Evolutionary conservation across 345 rosid genomes (phyloP), one percentile per base, ranked within the genome.

Genomic region (Salix arbutifolia): DNA sequence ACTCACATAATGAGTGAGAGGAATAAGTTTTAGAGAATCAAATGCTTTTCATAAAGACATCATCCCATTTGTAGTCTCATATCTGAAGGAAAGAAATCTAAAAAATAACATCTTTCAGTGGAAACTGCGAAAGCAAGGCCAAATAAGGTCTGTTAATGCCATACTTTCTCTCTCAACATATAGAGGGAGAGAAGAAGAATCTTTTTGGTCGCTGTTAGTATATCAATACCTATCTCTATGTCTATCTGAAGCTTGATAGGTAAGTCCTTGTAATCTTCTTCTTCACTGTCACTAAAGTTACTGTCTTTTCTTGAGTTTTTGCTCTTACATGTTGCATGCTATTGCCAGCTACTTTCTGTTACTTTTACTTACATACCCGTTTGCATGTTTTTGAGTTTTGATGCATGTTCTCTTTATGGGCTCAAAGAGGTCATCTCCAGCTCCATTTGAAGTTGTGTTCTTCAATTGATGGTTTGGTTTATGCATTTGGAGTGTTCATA

Each of bases 1-100:
- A 26, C 77, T 48, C 28, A 11, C 61, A 28, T 31, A 42, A 44
- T 17, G 74, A 58, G 73, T 7, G 62, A 23, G 38, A 19, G n/a
- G 60, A 44, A n/a, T 42, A 44, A 14, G 44, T 42, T 14, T 12
- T 21, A 77, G 33, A 76, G 87, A 78, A 86, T 81, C 89, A 78
- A 81, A 48, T 81, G 78, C 88, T 76, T 78, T 78, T 67, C 37
- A 70, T 70, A 86, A 80, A 83, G 84, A 69, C 61, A 67, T 65
- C 61, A 67, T 65, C 72, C 44, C 79, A 64, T 74, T 79, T 77
- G 77, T 23, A 76, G 61, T 77, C 58, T 73, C 75, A 64, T 38
- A 7, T 23, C 65, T 62, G 13, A 60, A 58, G 40, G 18, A 8
- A 14, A n/a, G 66, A 74, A 48, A 67, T 23, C 58, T 26, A 12